Evolutionary conservation across 208 protist species (phyloP).

Genomic region (Crithidia bombi): DNA sequence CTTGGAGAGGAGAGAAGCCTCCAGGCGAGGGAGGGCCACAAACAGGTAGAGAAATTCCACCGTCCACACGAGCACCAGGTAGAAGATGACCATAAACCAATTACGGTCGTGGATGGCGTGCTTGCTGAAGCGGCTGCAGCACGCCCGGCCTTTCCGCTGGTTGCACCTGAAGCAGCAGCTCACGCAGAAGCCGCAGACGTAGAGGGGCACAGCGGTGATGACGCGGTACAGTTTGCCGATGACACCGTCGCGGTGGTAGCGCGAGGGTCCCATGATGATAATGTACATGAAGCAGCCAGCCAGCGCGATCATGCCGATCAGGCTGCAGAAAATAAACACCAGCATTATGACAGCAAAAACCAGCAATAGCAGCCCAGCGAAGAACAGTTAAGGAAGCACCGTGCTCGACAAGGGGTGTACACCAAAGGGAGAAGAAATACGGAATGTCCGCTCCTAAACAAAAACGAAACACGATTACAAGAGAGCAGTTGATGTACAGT

Average conservation of each 20-base stretch:
- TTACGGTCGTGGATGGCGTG: conserved; percentile 67
- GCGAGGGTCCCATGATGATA: conserved; percentile 88
- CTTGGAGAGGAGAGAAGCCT: conserved; percentile 54
- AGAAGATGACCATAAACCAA: conserved; percentile 87
- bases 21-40: conserved; percentile 55
- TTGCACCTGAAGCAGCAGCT: conserved; percentile 54
- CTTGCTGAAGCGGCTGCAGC: conserved; percentile 43
- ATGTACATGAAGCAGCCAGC: conserved; percentile 82
- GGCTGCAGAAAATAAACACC: conserved; percentile 32
- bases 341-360: conserved; percentile 24
- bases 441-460: no score
- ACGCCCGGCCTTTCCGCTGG: conserved; percentile 40
- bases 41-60: conserved; percentile 84
- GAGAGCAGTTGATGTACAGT: no score
- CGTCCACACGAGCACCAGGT: conserved; percentile 82
- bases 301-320: conserved; percentile 46
- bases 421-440: no score
- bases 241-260: conserved; percentile 85
- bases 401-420: no score
- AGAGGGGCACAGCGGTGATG: conserved; percentile 38
- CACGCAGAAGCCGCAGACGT: conserved; percentile 54
- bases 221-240: conserved; percentile 67
- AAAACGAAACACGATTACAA: no score
- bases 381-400: background rate
- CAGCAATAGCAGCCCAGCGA: background rate